These are phyloP conservation scores for Trypanosoma cruzi DNA, from an alignment of 208 protist species.

Conservation along the genomic window DNA sequence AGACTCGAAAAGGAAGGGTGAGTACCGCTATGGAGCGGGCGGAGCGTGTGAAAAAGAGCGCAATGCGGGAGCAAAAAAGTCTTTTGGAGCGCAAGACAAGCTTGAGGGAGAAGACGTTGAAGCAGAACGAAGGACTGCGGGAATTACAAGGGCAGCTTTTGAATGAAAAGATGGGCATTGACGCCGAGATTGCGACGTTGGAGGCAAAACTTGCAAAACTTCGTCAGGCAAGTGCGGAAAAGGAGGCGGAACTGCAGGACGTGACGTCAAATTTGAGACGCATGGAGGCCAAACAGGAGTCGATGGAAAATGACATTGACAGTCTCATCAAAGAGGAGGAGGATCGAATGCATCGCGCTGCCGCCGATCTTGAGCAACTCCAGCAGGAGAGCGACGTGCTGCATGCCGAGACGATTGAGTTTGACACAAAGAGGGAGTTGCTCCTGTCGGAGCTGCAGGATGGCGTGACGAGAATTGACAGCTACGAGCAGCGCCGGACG, in stretches of 20 bases:
- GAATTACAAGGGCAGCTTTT: constrained; percentile 19
- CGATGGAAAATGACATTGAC: constrained; percentile 28
- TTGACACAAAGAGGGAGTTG: constrained; percentile 17
- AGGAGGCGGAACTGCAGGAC: constrained; percentile 9
- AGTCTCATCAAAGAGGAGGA: constrained; percentile 30
- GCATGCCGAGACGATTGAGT: not conserved
- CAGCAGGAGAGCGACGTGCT: constrained; percentile 23
- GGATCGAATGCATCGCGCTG: constrained; percentile 5
- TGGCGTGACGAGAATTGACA: not conserved
- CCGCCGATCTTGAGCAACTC: constrained; percentile 3
- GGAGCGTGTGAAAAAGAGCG: constrained; percentile 16
- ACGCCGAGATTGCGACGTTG: constrained; percentile 30
- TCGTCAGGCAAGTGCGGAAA: constrained; percentile 3
- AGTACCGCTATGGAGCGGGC: constrained; percentile 12
- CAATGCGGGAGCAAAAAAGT: constrained; percentile 5
- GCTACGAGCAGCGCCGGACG: not conserved
- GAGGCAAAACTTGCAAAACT: constrained; percentile 29
- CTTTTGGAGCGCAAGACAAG: constrained; percentile 9
- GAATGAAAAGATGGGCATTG: constrained; percentile 21
- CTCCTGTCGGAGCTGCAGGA: constrained; percentile 18
- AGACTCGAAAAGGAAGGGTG: constrained; percentile 17
- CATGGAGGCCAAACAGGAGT: constrained; percentile 23
- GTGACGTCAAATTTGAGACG: not conserved
- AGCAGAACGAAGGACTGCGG: constrained; percentile 10
- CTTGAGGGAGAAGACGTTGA: constrained; percentile 15